Percentiles rank a stretch among this genome's conserved stretches.
phyloP scores from a whole-genome alignment of 108 stramenopile genomes.

The Cyclotella cryptica region DNA sequence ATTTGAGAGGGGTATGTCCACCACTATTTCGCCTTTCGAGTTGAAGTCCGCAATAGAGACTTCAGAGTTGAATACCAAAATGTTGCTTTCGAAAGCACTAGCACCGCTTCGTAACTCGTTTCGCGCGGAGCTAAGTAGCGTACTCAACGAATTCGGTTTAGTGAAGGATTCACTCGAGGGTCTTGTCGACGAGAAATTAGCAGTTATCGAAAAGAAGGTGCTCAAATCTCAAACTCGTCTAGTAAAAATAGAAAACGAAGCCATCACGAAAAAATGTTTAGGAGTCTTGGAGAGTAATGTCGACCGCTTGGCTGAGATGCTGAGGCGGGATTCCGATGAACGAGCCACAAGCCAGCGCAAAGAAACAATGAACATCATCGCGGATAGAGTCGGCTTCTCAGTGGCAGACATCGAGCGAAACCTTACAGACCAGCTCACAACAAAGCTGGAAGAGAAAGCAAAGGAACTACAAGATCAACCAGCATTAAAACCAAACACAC shows the following conservation, averaged over 20 bases:
- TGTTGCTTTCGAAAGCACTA: neutral
- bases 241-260: neutral
- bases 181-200: too few species aligned
- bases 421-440: neutral
- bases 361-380: neutral
- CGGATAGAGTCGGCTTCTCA: neutral
- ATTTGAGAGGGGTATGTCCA: too few species aligned
- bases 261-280: neutral
- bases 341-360: neutral
- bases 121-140: neutral
- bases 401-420: slow-evolving; percentile 1
- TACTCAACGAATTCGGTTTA: neutral
- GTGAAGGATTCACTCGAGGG: too few species aligned
- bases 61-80: neutral
- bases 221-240: too few species aligned
- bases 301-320: neutral
- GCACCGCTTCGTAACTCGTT: neutral
- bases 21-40: neutral
- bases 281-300: neutral
- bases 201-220: too few species aligned
- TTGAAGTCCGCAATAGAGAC: neutral
- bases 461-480: neutral
- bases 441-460: neutral
- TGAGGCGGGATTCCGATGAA: neutral
- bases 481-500: neutral